Percentiles rank a stretch among this genome's conserved stretches.
Evolutionary conservation across 257 asterid genomes (phyloP).

Genomic region (Pogostemon cablin): DNA sequence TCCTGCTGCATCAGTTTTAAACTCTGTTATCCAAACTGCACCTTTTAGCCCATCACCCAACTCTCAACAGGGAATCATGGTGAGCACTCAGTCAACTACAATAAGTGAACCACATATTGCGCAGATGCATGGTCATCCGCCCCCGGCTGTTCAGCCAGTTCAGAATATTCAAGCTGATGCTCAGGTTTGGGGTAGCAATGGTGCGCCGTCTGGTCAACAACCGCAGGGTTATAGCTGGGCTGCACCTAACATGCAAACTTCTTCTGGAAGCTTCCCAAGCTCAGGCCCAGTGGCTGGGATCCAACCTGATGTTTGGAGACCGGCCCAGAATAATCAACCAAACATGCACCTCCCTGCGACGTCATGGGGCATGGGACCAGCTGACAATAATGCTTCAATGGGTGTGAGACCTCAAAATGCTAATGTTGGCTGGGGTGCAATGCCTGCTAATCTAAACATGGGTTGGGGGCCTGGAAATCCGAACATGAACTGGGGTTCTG

Average conservation of each 20-base stretch:
- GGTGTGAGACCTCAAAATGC: constrained; percentile 53
- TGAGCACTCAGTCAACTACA: constrained; percentile 36
- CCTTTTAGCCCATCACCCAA: constrained; percentile 53
- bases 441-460: constrained; percentile 60
- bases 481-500: constrained; percentile 60
- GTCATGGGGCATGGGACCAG: constrained; percentile 58
- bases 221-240: constrained; percentile 63
- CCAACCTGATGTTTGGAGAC: constrained; percentile 68
- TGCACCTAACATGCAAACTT: constrained; percentile 50
- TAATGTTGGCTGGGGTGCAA: constrained; percentile 60
- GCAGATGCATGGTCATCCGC: constrained; percentile 47
- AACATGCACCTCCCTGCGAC: constrained; percentile 55
- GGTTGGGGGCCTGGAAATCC: constrained; percentile 62
- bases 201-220: constrained; percentile 42
- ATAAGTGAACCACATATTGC: constrained; percentile 45
- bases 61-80: constrained; percentile 46
- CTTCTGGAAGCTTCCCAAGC: constrained; percentile 53
- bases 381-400: constrained; percentile 45
- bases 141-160: constrained; percentile 40
- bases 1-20: constrained; percentile 47
- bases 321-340: constrained; percentile 57
- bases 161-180: constrained; percentile 55
- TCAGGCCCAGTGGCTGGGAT: constrained; percentile 47
- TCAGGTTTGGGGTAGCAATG: constrained; percentile 44
- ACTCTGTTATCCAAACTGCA: constrained; percentile 47